A percentile compares a stretch with the other conserved stretches of the same genome.
Conservation (phyloP, 1,284 basidiomycete species). For the Ceratorhiza oryzae-sativae region DNA sequence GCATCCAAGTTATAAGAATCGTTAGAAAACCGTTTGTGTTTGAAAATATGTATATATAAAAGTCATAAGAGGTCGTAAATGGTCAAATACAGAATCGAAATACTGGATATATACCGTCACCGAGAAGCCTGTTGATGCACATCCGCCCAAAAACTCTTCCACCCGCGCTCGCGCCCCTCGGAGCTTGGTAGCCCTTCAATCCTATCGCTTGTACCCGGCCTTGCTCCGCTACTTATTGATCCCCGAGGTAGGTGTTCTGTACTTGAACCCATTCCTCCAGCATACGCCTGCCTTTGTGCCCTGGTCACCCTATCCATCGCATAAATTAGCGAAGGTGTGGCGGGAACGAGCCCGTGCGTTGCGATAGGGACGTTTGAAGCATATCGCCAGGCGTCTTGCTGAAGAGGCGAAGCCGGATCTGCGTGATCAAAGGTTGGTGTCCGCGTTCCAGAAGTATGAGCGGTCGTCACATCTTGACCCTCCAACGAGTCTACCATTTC, state of each 20-base stretch:
- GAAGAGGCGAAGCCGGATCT: not conserved
- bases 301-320: slow-evolving; percentile 23
- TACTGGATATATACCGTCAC: too few relatives aligned
- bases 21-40: not conserved
- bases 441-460: not conserved
- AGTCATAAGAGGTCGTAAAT: too few relatives aligned
- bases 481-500: not conserved
- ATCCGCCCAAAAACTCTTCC: slow-evolving; percentile 41
- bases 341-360: slow-evolving; percentile 22
- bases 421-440: not conserved
- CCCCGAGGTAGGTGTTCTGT: not conserved
- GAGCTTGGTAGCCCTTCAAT: not conserved
- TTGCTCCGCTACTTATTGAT: not conserved
- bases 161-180: not conserved
- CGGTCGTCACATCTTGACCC: slow-evolving; percentile 20
- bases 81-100: too few relatives aligned
- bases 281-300: slow-evolving; percentile 19
- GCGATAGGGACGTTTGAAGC: not conserved
- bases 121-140: slow-evolving; percentile 38
- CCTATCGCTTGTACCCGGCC: too few relatives aligned
- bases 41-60: too few relatives aligned
- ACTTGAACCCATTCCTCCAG: not conserved
- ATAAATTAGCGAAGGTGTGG: slow-evolving; percentile 19
- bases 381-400: not conserved
- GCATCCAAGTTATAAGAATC: too few relatives aligned